These are phyloP conservation scores for Aciculoconidium aculeatum DNA, from an alignment of 805 yeast species.

Conservation along the genomic window DNA sequence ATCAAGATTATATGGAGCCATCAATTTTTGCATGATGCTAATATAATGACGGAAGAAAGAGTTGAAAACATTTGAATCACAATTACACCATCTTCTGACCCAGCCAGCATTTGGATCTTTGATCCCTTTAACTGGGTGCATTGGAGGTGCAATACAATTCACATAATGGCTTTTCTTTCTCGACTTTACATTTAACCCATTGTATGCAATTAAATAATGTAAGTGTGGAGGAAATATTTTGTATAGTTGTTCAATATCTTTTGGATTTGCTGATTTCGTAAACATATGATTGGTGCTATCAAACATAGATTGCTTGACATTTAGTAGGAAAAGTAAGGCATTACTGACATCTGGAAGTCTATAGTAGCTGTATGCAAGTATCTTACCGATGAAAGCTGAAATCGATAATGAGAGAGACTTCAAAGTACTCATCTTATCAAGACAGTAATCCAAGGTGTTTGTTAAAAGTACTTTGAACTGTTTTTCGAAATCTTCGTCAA, in stretches of 20 bases:
- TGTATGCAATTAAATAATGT: conserved; percentile 24
- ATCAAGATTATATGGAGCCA: conserved; percentile 4
- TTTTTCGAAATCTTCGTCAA: conserved; percentile 17
- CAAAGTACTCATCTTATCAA: conserved; percentile 39
- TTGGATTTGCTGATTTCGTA: neutral
- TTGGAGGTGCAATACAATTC: conserved; percentile 36
- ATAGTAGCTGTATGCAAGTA: conserved; percentile 59
- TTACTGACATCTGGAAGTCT: conserved; percentile 50
- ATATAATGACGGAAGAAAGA: conserved; percentile 59
- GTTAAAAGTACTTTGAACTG: conserved; percentile 33
- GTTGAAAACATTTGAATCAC: conserved; percentile 53
- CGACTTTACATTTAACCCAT: conserved; percentile 22
- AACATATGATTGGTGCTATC: conserved; percentile 22
- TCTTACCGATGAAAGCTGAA: conserved; percentile 65
- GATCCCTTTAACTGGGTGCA: conserved; percentile 42
- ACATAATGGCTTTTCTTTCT: conserved; percentile 20
- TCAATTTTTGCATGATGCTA: conserved; percentile 14
- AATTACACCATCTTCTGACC: conserved; percentile 56
- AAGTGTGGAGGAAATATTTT: conserved; percentile 24
- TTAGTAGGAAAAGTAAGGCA: conserved; percentile 51
- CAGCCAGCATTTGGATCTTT: conserved; percentile 55
- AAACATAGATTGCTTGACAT: conserved; percentile 45
- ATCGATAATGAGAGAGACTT: conserved; percentile 51
- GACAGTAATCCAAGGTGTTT: conserved; percentile 49
- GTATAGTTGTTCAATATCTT: conserved; percentile 2